Base-by-base conservation (phyloP, 2,329 filamentous ascomycete species). In the Cercospora sesami region DNA sequence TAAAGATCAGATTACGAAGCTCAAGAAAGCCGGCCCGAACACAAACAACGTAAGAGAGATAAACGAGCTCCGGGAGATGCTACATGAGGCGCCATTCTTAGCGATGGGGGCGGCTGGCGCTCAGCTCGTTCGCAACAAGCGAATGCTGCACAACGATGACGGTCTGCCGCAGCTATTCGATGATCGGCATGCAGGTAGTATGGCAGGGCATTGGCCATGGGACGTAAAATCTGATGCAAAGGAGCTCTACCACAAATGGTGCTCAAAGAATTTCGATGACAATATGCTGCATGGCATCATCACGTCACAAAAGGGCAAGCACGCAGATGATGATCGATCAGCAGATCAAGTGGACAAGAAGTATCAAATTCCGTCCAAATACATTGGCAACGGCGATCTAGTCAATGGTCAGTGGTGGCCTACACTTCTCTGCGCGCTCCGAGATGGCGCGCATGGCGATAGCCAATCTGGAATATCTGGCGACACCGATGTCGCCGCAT, bases 331-430 rank as follows among this genome's bases (percentile, higher is more conserved):
- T 10, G 60, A 72, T 4, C 55, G 75, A 75, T 30, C 73, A 74
- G 18, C 76, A 21, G 68, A 72, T 62, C 65, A 51, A 10, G 58
- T 79, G 18, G 68, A 75, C 7, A 60, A 67, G 0, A 74, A 68
- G 6, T 80, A 73, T 55, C 71, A 71, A 28, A 31, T 67, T 0
- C 66, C 63, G 1, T 73, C 78, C 3, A 79, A 78, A 5, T 78
- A 77, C 63, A 75, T 79, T 45, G 83, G 83, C 2, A 73, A 81
- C 10, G 79, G 79, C 2, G 59, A 78, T 3, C 76, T 84, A 1
- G 73, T 83, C 0, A 80, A 81, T 9, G 83, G 83, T 0, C 81
- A 83, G 31, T 89, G 86, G 86, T 88, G 82, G 81, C 85, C 86
- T 0, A 79, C 80, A 0, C 86, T 86, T 68, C 76, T 85, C 0